Base-by-base conservation (phyloP, 352 stramenopile species). In the Phytophthora pisi region DNA sequence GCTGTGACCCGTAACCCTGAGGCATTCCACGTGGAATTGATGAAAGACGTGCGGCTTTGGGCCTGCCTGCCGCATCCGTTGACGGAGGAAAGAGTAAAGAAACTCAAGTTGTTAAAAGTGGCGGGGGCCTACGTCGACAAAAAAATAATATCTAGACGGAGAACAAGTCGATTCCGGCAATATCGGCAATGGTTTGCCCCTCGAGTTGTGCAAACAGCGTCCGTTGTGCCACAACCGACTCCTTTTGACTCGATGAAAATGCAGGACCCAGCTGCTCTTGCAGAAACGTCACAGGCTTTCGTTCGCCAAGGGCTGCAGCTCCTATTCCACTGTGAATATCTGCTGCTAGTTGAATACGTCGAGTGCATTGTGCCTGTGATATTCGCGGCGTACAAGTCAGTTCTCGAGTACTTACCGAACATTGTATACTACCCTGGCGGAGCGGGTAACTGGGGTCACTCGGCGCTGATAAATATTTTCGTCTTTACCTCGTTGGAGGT, bases 311-410 rank as follows among this genome's bases (percentile, higher is more conserved):
- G 46, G 13, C 46, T 52, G 46, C 46, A 52, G 23, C 46, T 52
- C 0, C 46, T 52, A 18, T 52, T 52, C 13, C 23, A 52, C 9
- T 34, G 46, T 31, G 46, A 52, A 18, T 52, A 52, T 10, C 18
- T 52, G 11, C 20, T 52, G 9, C 23, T 52, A 30, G 46, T 52
- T 31, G 46, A 52, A 20, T 52, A 52, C 34, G 46, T 52, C 11
- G 46, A 52, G 46, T 52, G 46, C n/a, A 31, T 52, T 20, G 46
- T 52, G 23, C 46, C 46, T 18, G 20, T 52, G 1, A n/a, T 52
- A 31, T 52, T 18, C 13, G 46, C 23, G 20, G 16, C 11, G 4
- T 52, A 52, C 46, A 52, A 52, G 23, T 28, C 23, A 4, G 20
- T 31, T 31, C 46, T 52, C 2, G 46, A 52, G 46, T 31, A 9